Evolutionary conservation across 2,329 filamentous ascomycete species (phyloP).

Genomic region (Cladophialophora carrionii): DNA sequence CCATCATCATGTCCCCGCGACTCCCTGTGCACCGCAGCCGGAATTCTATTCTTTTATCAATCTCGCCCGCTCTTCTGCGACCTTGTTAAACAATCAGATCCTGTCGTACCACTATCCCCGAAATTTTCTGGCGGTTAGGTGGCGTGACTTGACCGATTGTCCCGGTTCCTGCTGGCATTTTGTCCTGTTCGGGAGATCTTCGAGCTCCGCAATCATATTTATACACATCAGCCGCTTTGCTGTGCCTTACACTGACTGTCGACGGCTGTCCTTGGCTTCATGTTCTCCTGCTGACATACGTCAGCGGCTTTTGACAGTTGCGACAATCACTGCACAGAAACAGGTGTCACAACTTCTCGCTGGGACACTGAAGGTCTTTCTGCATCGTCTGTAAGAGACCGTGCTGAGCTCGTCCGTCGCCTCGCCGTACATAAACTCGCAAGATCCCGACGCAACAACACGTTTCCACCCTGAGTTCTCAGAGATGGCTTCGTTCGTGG

Average conservation of each 20-base stretch:
- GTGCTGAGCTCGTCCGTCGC: not conserved
- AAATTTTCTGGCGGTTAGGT: constrained; percentile 11
- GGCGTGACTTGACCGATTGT: constrained; percentile 22
- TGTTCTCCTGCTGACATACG: constrained; percentile 10
- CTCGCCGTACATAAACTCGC: constrained; percentile 12
- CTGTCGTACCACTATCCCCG: constrained; percentile 14
- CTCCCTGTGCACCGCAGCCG: constrained; percentile 15
- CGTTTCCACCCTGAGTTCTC: not conserved
- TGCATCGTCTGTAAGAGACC: not conserved
- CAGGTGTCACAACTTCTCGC: constrained; percentile 5
- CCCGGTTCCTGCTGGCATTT: constrained; percentile 23
- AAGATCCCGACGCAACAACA: not conserved
- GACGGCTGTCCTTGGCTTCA: constrained; percentile 11
- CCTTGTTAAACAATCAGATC: constrained; percentile 8
- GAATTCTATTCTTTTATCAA: constrained; percentile 1
- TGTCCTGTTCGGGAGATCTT: constrained; percentile 24
- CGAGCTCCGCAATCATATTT: constrained; percentile 20
- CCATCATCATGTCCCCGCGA: constrained; percentile 13
- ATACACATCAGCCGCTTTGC: constrained; percentile 14
- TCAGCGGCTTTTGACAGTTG: constrained; percentile 4
- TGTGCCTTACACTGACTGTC: constrained; percentile 16
- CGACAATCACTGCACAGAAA: not conserved
- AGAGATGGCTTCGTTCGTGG: constrained; percentile 19
- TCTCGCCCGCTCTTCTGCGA: constrained; percentile 3
- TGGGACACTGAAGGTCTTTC: not conserved